Conservation (phyloP, 352 stramenopile species). For the Pythium folliculosum region DNA sequence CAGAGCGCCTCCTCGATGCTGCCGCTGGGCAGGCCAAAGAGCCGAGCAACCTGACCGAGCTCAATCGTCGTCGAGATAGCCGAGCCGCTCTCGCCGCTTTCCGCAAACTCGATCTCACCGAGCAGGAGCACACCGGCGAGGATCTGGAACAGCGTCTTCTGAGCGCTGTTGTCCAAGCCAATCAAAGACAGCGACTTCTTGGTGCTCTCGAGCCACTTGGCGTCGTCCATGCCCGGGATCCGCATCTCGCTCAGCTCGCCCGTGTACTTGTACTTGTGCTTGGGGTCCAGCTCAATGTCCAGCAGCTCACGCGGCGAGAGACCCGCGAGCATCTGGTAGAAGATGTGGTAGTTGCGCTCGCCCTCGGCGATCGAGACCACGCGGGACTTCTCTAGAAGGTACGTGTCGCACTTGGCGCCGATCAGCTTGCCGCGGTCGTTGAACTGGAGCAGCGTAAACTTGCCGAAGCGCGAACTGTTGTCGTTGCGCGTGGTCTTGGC, state of each 20-base stretch:
- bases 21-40: constrained; percentile 88
- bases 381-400: constrained; percentile 95
- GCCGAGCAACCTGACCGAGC: constrained; percentile 75
- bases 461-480: constrained; percentile 91
- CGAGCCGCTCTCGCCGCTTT: constrained; percentile 70
- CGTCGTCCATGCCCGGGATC: constrained; percentile 85
- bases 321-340: constrained; percentile 93
- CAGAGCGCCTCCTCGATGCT: constrained; percentile 92
- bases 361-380: constrained; percentile 95
- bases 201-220: constrained; percentile 80
- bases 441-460: constrained; percentile 92
- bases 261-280: constrained; percentile 75
- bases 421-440: constrained; percentile 75
- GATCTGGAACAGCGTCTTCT: constrained; percentile 83
- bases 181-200: constrained; percentile 82
- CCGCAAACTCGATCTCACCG: constrained; percentile 94
- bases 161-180: constrained; percentile 51
- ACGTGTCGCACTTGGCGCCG: constrained; percentile 91
- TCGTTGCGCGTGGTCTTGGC: constrained; percentile 94
- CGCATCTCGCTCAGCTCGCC: constrained; percentile 73
- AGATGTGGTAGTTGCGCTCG: constrained; percentile 98
- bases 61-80: constrained; percentile 65
- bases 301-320: constrained; percentile 54
- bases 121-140: constrained; percentile 94
- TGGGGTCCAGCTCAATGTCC: constrained; percentile 65